Evolutionary conservation across 139 green algal species (phyloP), one percentile per base, ranked within the genome.

Genomic region (Chlorella vulgaris): DNA sequence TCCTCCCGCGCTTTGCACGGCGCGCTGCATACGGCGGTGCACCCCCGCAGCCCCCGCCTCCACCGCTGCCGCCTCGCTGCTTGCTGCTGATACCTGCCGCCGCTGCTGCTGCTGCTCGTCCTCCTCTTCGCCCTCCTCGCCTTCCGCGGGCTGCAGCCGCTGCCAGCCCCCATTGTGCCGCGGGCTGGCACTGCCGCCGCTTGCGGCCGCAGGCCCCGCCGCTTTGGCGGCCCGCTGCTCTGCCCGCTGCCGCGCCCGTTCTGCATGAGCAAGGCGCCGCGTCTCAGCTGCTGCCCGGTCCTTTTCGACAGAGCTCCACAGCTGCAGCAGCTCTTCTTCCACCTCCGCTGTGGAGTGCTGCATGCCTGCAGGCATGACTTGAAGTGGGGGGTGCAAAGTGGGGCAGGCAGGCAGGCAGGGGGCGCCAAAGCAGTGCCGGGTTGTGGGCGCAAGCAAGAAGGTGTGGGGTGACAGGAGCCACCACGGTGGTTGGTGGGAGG

Each of bases 271-370:
- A 7, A 10, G 15, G 1, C 67, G 60, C 55, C 78, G 55, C 55
- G 84, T 79, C 51, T 47, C 40, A 19, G 43, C 60, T 0, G 85
- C 88, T 21, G 67, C 85, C 76, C 88, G 84, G 58, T 96, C 92
- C 76, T 92, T 92, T 87, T 97, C 88, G 43, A 96, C 92, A 7
- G 77, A 69, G 74, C 82, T 91, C 93, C 93, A 97, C 73, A 97
- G 88, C 77, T 92, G 74, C 83, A 97, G 79, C 81, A 97, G 86
- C 91, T 96, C 93, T 55, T 93, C 84, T 81, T 97, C 93, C 15
- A 93, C 93, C 43, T 92, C 86, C 19, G 86, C 86, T 7, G 85
- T 90, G 70, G 63, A 81, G 55, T 58, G 70, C 67, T 87, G 79
- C 24, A 61, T 47, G 51, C 87, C 84, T 88, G 78, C 74, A 76